Evolutionary conservation across 176 grass and related monocot genomes (phyloP).

Genomic region (Pontederia crassipes): DNA sequence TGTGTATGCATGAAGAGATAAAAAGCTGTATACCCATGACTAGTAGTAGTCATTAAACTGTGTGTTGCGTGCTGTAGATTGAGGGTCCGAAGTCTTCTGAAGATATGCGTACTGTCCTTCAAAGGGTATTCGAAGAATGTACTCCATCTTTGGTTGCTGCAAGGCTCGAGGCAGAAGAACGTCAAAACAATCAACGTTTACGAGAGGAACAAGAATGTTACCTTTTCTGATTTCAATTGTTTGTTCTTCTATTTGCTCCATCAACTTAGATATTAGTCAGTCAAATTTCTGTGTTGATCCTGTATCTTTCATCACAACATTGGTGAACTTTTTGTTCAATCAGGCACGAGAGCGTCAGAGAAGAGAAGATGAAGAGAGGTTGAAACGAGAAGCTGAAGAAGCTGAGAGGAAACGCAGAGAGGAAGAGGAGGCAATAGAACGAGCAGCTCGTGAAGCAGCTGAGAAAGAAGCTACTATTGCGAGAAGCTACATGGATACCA

Average conservation of each 20-base stretch:
- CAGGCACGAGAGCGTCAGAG: constrained; percentile 76
- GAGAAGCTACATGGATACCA: constrained; percentile 31
- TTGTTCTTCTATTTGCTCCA: constrained; percentile 11
- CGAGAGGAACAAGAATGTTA: constrained; percentile 86
- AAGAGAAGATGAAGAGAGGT: constrained; percentile 67
- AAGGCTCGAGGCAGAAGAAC: constrained; percentile 78
- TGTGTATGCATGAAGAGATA: too few relatives aligned
- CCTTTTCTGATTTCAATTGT: background rate
- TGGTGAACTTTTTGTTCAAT: constrained; percentile 2
- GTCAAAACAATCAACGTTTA: constrained; percentile 69
- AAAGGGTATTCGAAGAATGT: constrained; percentile 90
- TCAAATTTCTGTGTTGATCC: background rate
- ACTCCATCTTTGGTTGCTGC: constrained; percentile 44
- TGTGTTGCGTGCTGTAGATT: constrained; percentile 34
- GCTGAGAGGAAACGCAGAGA: constrained; percentile 70
- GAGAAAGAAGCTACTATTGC: constrained; percentile 93
- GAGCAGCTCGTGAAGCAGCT: constrained; percentile 70
- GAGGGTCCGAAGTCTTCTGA: constrained; percentile 90
- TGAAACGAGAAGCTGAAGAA: constrained; percentile 73
- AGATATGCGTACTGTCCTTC: constrained; percentile 83
- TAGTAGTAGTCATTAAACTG: background rate
- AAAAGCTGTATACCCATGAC: too few relatives aligned
- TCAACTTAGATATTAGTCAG: background rate
- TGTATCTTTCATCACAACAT: background rate
- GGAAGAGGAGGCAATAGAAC: constrained; percentile 60